A percentile compares a stretch with the other conserved stretches of the same genome.
phyloP scores from a whole-genome alignment of 768 basidiomycete genomes.

The Collybiopsis luxurians region DNA sequence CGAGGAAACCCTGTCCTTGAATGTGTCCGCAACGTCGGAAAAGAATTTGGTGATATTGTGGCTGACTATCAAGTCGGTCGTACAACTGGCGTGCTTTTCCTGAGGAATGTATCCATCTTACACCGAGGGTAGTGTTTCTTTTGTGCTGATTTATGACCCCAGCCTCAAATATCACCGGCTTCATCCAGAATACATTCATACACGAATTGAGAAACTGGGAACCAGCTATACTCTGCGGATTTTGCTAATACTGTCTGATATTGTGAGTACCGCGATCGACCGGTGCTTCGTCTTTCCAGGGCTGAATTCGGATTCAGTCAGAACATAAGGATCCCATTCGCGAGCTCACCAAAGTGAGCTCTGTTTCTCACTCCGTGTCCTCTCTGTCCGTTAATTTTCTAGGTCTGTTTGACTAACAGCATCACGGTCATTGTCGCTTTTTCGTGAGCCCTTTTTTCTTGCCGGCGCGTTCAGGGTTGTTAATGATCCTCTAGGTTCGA shows the following conservation, averaged over 20 bases:
- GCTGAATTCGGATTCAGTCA: constrained; percentile 42
- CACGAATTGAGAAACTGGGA: constrained; percentile 84
- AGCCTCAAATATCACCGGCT: constrained; percentile 94
- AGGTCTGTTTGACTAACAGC: constrained; percentile 89
- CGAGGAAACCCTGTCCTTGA: constrained; percentile 88
- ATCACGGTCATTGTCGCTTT: constrained; percentile 92
- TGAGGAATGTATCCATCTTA: constrained; percentile 55
- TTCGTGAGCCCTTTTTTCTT: constrained; percentile 50
- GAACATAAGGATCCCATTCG: constrained; percentile 91
- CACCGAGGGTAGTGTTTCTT: background rate
- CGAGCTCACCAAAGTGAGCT: constrained; percentile 80
- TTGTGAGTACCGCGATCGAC: constrained; percentile 45
- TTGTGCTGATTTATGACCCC: background rate
- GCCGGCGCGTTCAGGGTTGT: background rate
- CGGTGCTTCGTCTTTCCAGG: background rate
- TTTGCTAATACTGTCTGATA: constrained; percentile 86
- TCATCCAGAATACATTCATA: constrained; percentile 96
- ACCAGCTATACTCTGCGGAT: constrained; percentile 80
- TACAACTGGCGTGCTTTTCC: constrained; percentile 88
- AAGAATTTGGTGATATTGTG: constrained; percentile 92
- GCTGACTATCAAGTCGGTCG: constrained; percentile 95
- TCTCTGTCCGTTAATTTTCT: background rate
- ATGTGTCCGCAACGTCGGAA: constrained; percentile 82
- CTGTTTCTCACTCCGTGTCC: background rate
- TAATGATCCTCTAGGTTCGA: constrained; percentile 54